Evolutionary conservation across 225 moss, liverwort and hornwort species (phyloP), one percentile per base, ranked within the genome.

Genomic region (Polytrichum formosum): DNA sequence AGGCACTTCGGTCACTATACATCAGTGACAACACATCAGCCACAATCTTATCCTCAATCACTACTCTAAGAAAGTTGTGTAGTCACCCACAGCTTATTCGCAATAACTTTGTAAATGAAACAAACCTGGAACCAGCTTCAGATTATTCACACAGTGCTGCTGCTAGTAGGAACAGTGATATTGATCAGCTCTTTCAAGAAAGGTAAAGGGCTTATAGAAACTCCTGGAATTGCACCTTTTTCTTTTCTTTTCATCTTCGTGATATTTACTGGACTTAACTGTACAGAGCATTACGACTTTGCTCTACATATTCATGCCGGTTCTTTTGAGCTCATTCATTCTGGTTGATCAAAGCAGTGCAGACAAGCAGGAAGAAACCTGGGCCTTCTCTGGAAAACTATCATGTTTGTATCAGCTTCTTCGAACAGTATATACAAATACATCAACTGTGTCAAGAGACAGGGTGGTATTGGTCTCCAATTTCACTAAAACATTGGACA

Each of bases 401-500:
- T 75, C 74, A 67, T 92, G 85, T 70, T 61, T 85, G 72, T 79
- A 74, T 77, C 71, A 72, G 74, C 79, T 85, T 63, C 85, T 85
- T 63, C 76, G 67, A 21, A 70, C 85, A 67, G 37, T 82, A 68
- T 56, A 73, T 53, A 19, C 21, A 67, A 66, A 66, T 63, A 68
- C 79, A 23, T 72, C 70, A 70, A 70, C 80, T 70, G 71, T 65
- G 53, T 26, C 70, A 2, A 84, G 66, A 67, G 94, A 94, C 64
- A 92, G 87, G 76, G 86, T 90, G 67, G 88, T 94, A 61, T 83
- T 94, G 63, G 92, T 94, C 61, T 94, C 92, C 71, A 94, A 94
- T 82, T 94, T 92, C 70, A 94, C 91, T 64, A 86, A 88, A 65
- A 94, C 92, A 54, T 74, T 92, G 59, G 85, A 94, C 65, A 82